phyloP scores from a whole-genome alignment of 1,284 basidiomycete species.

The Malassezia sympodialis region DNA sequence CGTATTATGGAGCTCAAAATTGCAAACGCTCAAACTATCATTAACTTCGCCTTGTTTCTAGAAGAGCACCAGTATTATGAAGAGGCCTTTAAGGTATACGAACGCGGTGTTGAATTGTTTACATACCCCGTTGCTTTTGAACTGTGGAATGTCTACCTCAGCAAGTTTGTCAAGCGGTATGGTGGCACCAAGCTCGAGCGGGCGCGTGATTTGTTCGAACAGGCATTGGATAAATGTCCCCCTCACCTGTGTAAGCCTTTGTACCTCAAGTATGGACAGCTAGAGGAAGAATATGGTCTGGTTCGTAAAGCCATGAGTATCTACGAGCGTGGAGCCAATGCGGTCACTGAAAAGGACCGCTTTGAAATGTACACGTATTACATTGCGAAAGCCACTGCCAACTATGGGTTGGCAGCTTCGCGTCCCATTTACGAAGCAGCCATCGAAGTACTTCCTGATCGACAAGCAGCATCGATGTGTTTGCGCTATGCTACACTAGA shows the following conservation, averaged over 20 bases:
- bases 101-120: conserved; percentile 92
- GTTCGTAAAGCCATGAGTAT: conserved; percentile 93
- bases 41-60: conserved; percentile 93
- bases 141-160: conserved; percentile 97
- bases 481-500: conserved; percentile 89
- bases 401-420: conserved; percentile 91
- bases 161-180: conserved; percentile 93
- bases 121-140: conserved; percentile 97
- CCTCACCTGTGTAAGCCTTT: conserved; percentile 86
- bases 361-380: conserved; percentile 98
- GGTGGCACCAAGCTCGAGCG: conserved; percentile 88
- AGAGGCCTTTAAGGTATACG: conserved; percentile 97
- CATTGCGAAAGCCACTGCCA: conserved; percentile 84
- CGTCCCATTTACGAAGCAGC: conserved; percentile 93
- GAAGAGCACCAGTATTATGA: conserved; percentile 98
- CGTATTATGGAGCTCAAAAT: conserved; percentile 93
- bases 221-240: conserved; percentile 91
- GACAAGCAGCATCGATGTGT: conserved; percentile 94
- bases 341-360: conserved; percentile 77
- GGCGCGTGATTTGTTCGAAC: conserved; percentile 90
- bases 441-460: conserved; percentile 82
- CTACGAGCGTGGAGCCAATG: conserved; percentile 80
- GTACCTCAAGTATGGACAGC: conserved; percentile 85
- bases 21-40: conserved; percentile 85
- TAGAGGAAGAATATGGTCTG: conserved; percentile 89